phyloP scores from a whole-genome alignment of 768 basidiomycete species.

The Leccinum arenicola region DNA sequence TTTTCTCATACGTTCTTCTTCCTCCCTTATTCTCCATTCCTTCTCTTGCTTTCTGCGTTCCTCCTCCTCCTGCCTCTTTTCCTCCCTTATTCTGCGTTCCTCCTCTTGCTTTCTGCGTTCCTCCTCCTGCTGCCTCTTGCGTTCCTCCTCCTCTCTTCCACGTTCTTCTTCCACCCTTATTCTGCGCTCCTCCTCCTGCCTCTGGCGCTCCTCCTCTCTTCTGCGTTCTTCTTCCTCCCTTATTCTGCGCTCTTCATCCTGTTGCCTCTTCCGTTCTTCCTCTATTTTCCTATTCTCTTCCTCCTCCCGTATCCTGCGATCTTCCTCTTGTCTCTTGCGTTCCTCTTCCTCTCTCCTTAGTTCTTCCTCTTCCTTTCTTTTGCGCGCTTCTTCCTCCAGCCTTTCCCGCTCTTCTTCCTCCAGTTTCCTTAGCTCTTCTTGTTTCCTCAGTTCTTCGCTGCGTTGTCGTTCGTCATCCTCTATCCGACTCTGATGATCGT shows the following conservation, averaged over 20 bases:
- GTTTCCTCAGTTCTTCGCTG: constrained; percentile 21
- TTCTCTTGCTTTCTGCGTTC: constrained; percentile 14
- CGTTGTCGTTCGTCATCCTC: constrained; percentile 4
- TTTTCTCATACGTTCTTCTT: constrained; percentile 27
- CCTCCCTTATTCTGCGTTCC: constrained; percentile 4
- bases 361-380: constrained; percentile 24
- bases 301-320: background rate
- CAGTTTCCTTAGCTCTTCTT: background rate
- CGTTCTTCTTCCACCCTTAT: constrained; percentile 6
- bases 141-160: constrained; percentile 11
- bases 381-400: constrained; percentile 35
- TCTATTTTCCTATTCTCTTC: constrained; percentile 15
- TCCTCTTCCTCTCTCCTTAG: constrained; percentile 12
- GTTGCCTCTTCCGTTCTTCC: constrained; percentile 44
- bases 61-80: constrained; percentile 16
- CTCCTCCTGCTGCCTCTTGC: constrained; percentile 18
- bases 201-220: background rate
- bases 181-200: background rate
- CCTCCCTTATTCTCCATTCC: constrained; percentile 37
- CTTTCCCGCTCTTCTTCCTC: constrained; percentile 42
- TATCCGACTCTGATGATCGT: background rate
- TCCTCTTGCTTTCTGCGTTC: background rate
- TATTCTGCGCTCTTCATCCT: constrained; percentile 18
- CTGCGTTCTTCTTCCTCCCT: constrained; percentile 9
- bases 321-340: constrained; percentile 11